Conservation (phyloP, 2,329 filamentous ascomycete genomes). For the Verticillium klebahnii region DNA sequence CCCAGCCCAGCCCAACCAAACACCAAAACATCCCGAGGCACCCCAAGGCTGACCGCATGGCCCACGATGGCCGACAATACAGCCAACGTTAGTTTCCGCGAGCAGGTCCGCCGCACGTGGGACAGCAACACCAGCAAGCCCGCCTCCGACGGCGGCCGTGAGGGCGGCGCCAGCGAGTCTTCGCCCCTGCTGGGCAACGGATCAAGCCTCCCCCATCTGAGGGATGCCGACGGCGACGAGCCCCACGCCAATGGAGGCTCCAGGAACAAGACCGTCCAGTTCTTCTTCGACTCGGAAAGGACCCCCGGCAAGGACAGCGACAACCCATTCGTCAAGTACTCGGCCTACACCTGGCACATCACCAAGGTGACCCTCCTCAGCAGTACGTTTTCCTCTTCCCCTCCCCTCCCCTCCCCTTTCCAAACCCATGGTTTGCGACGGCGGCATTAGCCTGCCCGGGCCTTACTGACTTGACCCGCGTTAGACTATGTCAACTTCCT, state of each 20-base stretch:
- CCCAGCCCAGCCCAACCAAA: not conserved
- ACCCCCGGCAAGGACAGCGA: slow-evolving; percentile 49
- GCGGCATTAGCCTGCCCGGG: not conserved
- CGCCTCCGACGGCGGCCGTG: slow-evolving; percentile 9
- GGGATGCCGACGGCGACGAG: slow-evolving; percentile 16
- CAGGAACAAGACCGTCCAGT: slow-evolving; percentile 24
- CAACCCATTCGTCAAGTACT: slow-evolving; percentile 38
- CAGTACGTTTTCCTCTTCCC: slow-evolving; percentile 45
- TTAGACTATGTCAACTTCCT: slow-evolving; percentile 62
- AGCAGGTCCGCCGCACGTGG: slow-evolving; percentile 15
- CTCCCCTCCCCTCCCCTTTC: not conserved
- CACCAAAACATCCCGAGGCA: not conserved
- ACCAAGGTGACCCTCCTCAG: slow-evolving; percentile 54
- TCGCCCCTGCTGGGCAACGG: slow-evolving; percentile 36
- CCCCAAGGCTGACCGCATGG: slow-evolving; percentile 23
- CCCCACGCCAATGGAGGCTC: slow-evolving; percentile 15
- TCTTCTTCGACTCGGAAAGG: slow-evolving; percentile 44
- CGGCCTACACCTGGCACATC: slow-evolving; percentile 49
- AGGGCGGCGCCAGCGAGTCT: slow-evolving; percentile 26
- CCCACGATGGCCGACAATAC: slow-evolving; percentile 20
- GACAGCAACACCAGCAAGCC: slow-evolving; percentile 20
- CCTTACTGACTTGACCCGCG: slow-evolving; percentile 4
- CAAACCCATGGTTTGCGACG: not conserved
- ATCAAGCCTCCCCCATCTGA: slow-evolving; percentile 11
- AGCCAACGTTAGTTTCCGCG: slow-evolving; percentile 23